Evolutionary conservation across 1,284 basidiomycete species (phyloP), one percentile per base, ranked within the genome.

Genomic region (Boletellus deceptivus): DNA sequence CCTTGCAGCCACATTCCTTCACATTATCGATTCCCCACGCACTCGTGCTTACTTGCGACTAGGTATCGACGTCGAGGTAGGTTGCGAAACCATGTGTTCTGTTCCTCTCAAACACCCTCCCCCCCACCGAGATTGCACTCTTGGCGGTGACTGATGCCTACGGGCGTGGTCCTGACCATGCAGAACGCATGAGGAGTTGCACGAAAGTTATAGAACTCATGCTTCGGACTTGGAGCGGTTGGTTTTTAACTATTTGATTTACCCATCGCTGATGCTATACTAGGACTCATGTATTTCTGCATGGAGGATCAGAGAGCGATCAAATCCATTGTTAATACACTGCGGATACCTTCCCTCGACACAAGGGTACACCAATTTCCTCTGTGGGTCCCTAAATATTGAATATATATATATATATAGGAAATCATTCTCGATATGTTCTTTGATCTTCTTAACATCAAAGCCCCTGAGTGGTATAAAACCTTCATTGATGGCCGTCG

Each of bases 341-440:
- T 99, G 43, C 83, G 86, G 54, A 91, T 98, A 70, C 94, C 95
- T 5, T 89, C 91, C 1, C 73, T 90, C 17, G 87, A 93, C 45
- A 89, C 91, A 48, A 79, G 93, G 67, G 93, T 94, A 66, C 57
- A 80, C 27, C 1, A 3, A 35, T 37, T 43, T 35, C 40, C 50
- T 52, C 34, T 43, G 6, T 27, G 11, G 43, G 18, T 35, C 14
- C 25, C 27, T 4, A 24, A 39, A 9, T 42, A 36, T 55, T 70
- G 41, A 57, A 13, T 29, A 22, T 27, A 46, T n/a, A n/a, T n/a
- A n/a, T n/a, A n/a, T n/a, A 13, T 48, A 4, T 63, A 96, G 93
- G 93, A 96, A 73, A 82, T 93, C 22, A 77, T 98, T 29, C 75
- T 99, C 31, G 91, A 98, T 61, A 88, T 97, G 80, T 91, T 99